A percentile compares a stretch with the other conserved stretches of the same genome.
These are phyloP conservation scores for Pneumocystis jirovecii DNA, from an alignment of 1,139 yeast genomes.

Conservation along the genomic window DNA sequence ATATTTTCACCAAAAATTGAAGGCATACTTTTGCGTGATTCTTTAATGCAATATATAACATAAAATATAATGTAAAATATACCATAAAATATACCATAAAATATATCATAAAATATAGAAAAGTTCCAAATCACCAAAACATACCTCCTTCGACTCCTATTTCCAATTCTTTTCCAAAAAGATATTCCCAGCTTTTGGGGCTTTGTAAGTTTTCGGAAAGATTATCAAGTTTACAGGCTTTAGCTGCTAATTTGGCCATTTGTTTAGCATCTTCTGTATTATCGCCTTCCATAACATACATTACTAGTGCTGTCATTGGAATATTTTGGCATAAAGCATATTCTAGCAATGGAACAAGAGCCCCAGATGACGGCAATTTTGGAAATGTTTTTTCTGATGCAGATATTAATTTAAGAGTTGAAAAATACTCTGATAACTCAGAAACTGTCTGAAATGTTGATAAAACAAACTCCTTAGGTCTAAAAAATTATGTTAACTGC, in stretches of 20 bases:
- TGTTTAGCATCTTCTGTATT: slow-evolving; percentile 20
- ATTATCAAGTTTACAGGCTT: neutral
- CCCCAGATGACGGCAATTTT: slow-evolving; percentile 1
- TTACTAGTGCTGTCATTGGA: neutral
- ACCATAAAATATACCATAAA: too few species aligned
- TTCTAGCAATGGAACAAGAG: neutral
- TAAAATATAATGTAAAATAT: too few species aligned
- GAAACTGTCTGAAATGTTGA: neutral
- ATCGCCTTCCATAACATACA: slow-evolving; percentile 5
- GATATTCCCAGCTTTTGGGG: slow-evolving; percentile 72
- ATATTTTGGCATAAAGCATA: neutral
- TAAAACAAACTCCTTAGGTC: neutral
- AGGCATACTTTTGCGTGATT: neutral
- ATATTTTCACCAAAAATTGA: neutral
- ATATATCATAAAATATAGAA: neutral
- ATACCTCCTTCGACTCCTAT: slow-evolving; percentile 59
- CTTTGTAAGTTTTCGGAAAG: slow-evolving; percentile 8
- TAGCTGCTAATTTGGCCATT: neutral
- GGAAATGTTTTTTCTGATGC: neutral
- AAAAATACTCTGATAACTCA: neutral
- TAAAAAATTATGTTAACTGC: neutral
- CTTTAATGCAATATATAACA: neutral
- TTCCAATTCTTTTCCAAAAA: slow-evolving; percentile 63
- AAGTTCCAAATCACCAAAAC: slow-evolving; percentile 32
- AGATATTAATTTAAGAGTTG: neutral